Evolutionary conservation across 2,329 filamentous ascomycete genomes (phyloP).

Genomic region (Paracamarosporium sp.): DNA sequence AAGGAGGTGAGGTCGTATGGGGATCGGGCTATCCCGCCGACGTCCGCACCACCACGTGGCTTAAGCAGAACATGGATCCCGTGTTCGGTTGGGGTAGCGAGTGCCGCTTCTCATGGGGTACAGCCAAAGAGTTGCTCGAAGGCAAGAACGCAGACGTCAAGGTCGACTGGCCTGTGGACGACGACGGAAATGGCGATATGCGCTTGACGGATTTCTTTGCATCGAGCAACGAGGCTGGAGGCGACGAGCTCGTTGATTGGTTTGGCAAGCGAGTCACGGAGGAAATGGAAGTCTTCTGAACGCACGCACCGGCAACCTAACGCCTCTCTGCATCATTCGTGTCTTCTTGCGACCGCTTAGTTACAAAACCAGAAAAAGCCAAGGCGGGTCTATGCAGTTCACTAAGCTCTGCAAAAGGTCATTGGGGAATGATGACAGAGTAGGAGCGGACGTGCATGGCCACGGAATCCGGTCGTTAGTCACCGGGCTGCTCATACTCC

Average conservation of each 20-base stretch:
- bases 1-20: slow-evolving; percentile 62
- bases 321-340: background rate
- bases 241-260: slow-evolving; percentile 78
- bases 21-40: slow-evolving; percentile 95
- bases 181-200: slow-evolving; percentile 67
- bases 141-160: slow-evolving; percentile 70
- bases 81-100: slow-evolving; percentile 95
- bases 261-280: slow-evolving; percentile 76
- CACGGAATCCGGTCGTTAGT: slow-evolving; percentile 19
- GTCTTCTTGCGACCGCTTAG: background rate
- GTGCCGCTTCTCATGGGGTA: slow-evolving; percentile 95
- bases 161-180: slow-evolving; percentile 87
- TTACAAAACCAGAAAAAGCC: background rate
- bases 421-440: slow-evolving; percentile 4
- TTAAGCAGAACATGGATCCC: slow-evolving; percentile 86
- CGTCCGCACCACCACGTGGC: slow-evolving; percentile 78
- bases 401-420: background rate
- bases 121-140: slow-evolving; percentile 91
- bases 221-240: slow-evolving; percentile 52
- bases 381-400: background rate
- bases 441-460: slow-evolving; percentile 11
- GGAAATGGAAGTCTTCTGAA: slow-evolving; percentile 75
- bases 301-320: background rate
- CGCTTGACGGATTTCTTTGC: slow-evolving; percentile 80
- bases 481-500: slow-evolving; percentile 21